Evolutionary conservation across 2,329 filamentous ascomycete species (phyloP).

Genomic region (Nemania abortiva): DNA sequence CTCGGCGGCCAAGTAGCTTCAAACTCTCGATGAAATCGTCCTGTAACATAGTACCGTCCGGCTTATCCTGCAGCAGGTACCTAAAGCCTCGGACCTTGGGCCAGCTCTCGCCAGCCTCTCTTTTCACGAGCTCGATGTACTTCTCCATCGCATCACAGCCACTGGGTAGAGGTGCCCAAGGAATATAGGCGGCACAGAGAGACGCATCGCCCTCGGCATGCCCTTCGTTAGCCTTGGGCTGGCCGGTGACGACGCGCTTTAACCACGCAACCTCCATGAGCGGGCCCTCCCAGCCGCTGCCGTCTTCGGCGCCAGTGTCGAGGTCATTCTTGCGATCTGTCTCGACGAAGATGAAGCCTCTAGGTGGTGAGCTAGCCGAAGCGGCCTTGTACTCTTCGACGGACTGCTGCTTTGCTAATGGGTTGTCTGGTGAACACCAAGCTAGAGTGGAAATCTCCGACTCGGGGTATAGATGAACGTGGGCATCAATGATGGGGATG

Average conservation of each 20-base stretch:
- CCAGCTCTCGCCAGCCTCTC: conserved; percentile 74
- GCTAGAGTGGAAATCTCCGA: conserved; percentile 74
- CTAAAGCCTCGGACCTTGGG: conserved; percentile 80
- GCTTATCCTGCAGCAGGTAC: conserved; percentile 85
- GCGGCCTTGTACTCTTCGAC: conserved; percentile 71
- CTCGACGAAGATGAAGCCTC: conserved; percentile 86
- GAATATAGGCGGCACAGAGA: conserved; percentile 77
- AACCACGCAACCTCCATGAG: conserved; percentile 80
- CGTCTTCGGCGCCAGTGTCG: conserved; percentile 58
- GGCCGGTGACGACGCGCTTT: conserved; percentile 72
- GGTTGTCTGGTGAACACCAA: conserved; percentile 73
- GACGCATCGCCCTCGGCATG: conserved; percentile 64
- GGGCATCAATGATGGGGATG: conserved; percentile 83
- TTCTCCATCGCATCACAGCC: conserved; percentile 68
- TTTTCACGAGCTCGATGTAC: conserved; percentile 74
- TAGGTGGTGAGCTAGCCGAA: conserved; percentile 59
- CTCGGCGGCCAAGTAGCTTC: conserved; percentile 72
- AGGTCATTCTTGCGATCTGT: conserved; percentile 78
- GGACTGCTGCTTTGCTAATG: conserved; percentile 74
- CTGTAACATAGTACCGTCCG: conserved; percentile 72
- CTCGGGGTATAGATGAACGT: conserved; percentile 87
- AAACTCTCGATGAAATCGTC: conserved; percentile 74
- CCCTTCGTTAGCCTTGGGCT: conserved; percentile 68
- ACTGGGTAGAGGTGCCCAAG: conserved; percentile 86
- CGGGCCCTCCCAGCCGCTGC: conserved; percentile 73